Evolutionary conservation across 495 filamentous ascomycete genomes (phyloP).

Genomic region (Aspergillus funiculosus): DNA sequence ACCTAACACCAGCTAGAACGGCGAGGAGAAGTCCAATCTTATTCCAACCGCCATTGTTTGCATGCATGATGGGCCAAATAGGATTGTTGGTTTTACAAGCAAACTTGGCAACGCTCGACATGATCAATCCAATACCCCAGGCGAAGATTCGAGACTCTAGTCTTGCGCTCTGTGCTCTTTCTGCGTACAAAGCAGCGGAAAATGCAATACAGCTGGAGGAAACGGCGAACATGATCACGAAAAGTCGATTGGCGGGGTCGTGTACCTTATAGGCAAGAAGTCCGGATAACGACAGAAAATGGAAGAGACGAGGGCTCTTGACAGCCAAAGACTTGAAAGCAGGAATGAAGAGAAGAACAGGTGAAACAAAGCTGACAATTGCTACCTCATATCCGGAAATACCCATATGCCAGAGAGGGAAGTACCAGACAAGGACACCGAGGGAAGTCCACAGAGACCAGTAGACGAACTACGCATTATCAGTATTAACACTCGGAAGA

Average conservation of each 20-base stretch:
- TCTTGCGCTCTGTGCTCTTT: conserved; percentile 63
- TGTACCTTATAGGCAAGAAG: conserved; percentile 73
- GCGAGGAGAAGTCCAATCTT: conserved; percentile 73
- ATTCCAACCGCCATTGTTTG: conserved; percentile 87
- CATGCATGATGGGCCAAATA: conserved; percentile 90
- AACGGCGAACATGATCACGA: conserved; percentile 73
- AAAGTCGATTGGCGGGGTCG: conserved; percentile 70
- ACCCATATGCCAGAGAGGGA: conserved; percentile 99
- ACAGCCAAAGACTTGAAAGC: conserved; percentile 61
- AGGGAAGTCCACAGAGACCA: conserved; percentile 92
- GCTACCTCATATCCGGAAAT: conserved; percentile 94
- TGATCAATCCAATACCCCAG: conserved; percentile 75
- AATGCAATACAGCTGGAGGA: conserved; percentile 72
- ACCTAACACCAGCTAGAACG: conserved; percentile 63
- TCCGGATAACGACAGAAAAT: conserved; percentile 71
- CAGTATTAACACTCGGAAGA: conserved; percentile 7
- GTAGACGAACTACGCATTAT: conserved; percentile 70
- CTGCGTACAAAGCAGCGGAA: conserved; percentile 72
- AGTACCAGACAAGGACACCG: conserved; percentile 90
- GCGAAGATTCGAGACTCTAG: conserved; percentile 77
- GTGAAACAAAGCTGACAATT: conserved; percentile 77
- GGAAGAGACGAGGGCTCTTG: conserved; percentile 60
- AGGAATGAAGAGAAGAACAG: conserved; percentile 69
- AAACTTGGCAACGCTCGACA: conserved; percentile 87
- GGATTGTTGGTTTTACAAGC: conserved; percentile 96